These are phyloP conservation scores for Crucihimalaya himalaica DNA, from an alignment of 345 rosid species.

Conservation along the genomic window DNA sequence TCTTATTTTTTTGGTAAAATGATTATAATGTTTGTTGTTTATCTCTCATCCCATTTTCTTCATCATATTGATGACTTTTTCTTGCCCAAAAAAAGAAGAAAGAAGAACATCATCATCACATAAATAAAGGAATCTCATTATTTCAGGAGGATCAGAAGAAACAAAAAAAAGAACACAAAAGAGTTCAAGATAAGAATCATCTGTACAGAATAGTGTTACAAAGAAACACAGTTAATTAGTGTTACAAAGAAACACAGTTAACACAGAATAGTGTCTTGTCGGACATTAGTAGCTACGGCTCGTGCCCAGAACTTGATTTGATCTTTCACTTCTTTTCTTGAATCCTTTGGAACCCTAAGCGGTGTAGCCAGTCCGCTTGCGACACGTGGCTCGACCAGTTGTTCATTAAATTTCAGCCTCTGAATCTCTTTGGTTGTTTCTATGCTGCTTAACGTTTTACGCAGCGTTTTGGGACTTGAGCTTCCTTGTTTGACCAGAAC, in stretches of 20 bases:
- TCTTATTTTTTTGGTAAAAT: too few relatives aligned
- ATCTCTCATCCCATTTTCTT: constrained; percentile 22
- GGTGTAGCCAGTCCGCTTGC: constrained; percentile 27
- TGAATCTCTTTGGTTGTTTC: constrained; percentile 56
- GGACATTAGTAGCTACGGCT: constrained; percentile 65
- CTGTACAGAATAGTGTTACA: constrained; percentile 24
- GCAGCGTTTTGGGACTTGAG: constrained; percentile 36
- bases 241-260: constrained; percentile 4
- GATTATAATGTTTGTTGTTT: constrained; percentile 5
- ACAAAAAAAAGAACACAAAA: not conserved
- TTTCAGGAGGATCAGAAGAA: constrained; percentile 30
- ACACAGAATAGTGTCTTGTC: constrained; percentile 48
- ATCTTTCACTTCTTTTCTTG: constrained; percentile 56
- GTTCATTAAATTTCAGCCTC: constrained; percentile 49
- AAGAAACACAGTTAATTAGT: constrained; percentile 22
- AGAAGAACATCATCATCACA: constrained; percentile 38
- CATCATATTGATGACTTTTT: constrained; percentile 24
- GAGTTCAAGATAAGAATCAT: constrained; percentile 26
- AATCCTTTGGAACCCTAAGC: constrained; percentile 45
- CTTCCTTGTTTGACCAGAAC: constrained; percentile 35
- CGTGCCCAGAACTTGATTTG: constrained; percentile 77
- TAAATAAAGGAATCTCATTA: constrained; percentile 35
- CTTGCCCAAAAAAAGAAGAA: not conserved
- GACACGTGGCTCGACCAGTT: constrained; percentile 48
- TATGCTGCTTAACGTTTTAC: constrained; percentile 53